phyloP scores from a whole-genome alignment of 1,284 basidiomycete genomes.

The Fomitopsis pinicola region DNA sequence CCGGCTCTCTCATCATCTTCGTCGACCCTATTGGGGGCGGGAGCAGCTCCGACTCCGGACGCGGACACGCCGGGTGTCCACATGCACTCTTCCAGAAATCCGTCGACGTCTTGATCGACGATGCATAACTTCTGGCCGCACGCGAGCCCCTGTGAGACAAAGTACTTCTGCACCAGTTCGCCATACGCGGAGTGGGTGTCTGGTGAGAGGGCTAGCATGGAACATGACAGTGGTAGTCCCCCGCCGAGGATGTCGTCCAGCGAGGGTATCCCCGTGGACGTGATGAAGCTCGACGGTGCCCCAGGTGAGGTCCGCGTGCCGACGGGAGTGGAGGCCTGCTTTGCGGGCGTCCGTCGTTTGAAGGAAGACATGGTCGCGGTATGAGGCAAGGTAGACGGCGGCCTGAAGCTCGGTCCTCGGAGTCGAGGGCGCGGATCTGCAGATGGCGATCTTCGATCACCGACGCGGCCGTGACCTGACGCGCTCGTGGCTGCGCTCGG shows the following conservation, averaged over 20 bases:
- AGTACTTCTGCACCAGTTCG: conserved; percentile 85
- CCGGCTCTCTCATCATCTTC: conserved; percentile 32
- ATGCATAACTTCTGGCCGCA: conserved; percentile 67
- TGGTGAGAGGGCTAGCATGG: conserved; percentile 71
- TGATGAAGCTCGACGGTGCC: conserved; percentile 56
- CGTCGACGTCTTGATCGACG: conserved; percentile 53
- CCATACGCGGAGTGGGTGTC: conserved; percentile 86
- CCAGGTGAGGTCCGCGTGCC: conserved; percentile 68
- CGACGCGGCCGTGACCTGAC: background rate
- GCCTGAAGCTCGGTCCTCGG: background rate
- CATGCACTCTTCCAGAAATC: conserved; percentile 71
- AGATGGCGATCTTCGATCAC: conserved; percentile 1
- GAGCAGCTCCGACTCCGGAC: conserved; percentile 4
- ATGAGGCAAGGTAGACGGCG: background rate
- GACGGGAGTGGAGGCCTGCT: conserved; percentile 35
- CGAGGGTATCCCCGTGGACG: conserved; percentile 88
- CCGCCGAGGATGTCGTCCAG: conserved; percentile 96
- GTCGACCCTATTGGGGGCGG: conserved; percentile 22
- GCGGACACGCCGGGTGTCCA: conserved; percentile 51
- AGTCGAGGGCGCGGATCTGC: background rate
- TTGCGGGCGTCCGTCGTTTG: conserved; percentile 60
- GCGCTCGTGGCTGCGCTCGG: background rate
- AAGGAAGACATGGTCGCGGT: conserved; percentile 73
- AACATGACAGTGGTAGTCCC: conserved; percentile 84
- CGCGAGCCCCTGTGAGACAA: conserved; percentile 81